These are phyloP conservation scores for Teratosphaeria destructans DNA, from an alignment of 2,329 filamentous ascomycete species.

Conservation along the genomic window DNA sequence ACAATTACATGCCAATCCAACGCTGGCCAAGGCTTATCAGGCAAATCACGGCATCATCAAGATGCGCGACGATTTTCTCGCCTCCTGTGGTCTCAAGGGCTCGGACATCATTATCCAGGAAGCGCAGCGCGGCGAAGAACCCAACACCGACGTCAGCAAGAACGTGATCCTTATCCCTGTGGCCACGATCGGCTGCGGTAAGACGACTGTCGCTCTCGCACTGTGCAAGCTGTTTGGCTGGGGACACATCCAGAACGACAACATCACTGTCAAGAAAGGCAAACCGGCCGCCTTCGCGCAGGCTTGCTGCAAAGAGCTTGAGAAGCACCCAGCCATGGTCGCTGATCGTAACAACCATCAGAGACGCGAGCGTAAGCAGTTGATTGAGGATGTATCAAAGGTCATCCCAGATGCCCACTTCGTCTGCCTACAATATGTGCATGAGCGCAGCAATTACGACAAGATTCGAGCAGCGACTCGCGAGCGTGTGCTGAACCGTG, in stretches of 20 bases:
- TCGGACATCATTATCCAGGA: slow-evolving; percentile 77
- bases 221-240: slow-evolving; percentile 75
- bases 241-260: slow-evolving; percentile 95
- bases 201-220: slow-evolving; percentile 82
- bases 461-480: slow-evolving; percentile 65
- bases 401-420: slow-evolving; percentile 55
- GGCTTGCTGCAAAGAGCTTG: slow-evolving; percentile 55
- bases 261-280: slow-evolving; percentile 66
- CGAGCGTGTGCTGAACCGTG: slow-evolving; percentile 68
- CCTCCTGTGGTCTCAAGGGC: slow-evolving; percentile 73
- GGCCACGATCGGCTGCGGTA: slow-evolving; percentile 90
- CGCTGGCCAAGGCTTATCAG: slow-evolving; percentile 61
- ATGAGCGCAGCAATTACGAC: slow-evolving; percentile 57
- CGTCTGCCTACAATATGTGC: slow-evolving; percentile 81
- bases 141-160: slow-evolving; percentile 45
- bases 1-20: slow-evolving; percentile 58
- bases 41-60: slow-evolving; percentile 91
- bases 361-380: slow-evolving; percentile 74
- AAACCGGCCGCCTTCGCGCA: slow-evolving; percentile 71
- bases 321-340: slow-evolving; percentile 61
- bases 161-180: slow-evolving; percentile 81
- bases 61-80: slow-evolving; percentile 78
- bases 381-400: slow-evolving; percentile 66
- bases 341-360: slow-evolving; percentile 94
- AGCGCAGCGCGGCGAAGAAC: slow-evolving; percentile 38